Percentiles rank a stretch among this genome's conserved stretches.
Conservation (phyloP, 768 basidiomycete species). For the Auriscalpium orientale region DNA sequence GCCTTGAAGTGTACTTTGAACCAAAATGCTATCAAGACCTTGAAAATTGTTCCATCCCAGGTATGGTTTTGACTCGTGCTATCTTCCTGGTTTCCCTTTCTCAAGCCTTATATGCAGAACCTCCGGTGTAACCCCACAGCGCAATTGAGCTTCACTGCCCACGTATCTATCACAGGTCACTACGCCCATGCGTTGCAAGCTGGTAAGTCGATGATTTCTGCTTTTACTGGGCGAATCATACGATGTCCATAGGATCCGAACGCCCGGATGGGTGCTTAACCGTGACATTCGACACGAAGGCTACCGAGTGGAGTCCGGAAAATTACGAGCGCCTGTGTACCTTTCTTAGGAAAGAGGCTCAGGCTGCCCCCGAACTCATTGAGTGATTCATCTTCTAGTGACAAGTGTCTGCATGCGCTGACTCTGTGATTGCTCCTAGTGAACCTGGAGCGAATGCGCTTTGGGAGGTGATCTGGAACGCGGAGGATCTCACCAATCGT, state of each 20-base stretch:
- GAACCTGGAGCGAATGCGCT: neutral
- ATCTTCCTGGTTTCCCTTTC: too few relatives aligned
- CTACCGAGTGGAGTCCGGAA: neutral
- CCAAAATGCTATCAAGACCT: too few relatives aligned
- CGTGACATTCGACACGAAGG: neutral
- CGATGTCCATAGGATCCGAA: neutral
- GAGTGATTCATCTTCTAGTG: neutral
- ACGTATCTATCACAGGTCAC: too few relatives aligned
- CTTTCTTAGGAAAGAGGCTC: neutral
- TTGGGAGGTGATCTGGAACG: neutral
- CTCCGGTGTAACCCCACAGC: too few relatives aligned
- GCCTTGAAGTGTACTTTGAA: too few relatives aligned
- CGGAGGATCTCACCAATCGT: neutral
- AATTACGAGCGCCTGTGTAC: neutral
- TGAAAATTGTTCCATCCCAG: too few relatives aligned
- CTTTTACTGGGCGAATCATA: too few relatives aligned
- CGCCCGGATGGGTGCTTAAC: neutral
- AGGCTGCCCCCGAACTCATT: neutral
- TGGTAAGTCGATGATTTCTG: too few relatives aligned
- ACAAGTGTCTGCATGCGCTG: neutral
- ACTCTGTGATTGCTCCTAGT: neutral
- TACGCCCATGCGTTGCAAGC: too few relatives aligned
- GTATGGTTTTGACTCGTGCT: too few relatives aligned
- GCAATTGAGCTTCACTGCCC: too few relatives aligned
- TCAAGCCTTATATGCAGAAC: too few relatives aligned